These are phyloP conservation scores for Fusarium concolor DNA, from an alignment of 2,329 filamentous ascomycete genomes.

Conservation along the genomic window DNA sequence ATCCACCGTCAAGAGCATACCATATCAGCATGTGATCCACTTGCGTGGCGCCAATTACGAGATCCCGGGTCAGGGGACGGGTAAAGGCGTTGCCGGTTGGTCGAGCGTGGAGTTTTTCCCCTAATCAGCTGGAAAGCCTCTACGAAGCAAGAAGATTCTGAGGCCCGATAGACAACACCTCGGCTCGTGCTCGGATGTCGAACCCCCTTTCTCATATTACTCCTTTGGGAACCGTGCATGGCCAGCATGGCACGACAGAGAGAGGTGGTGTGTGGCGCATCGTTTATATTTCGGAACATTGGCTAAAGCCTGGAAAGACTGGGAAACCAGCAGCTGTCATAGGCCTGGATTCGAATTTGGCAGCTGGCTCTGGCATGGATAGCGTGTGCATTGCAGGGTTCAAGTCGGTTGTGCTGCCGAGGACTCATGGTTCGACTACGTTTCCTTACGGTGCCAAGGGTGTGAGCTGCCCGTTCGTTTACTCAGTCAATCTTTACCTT, in stretches of 20 bases:
- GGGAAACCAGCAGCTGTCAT: background rate
- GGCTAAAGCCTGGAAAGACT: constrained; percentile 18
- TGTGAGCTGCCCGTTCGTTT: background rate
- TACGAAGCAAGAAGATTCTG: constrained; percentile 4
- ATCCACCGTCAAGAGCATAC: constrained; percentile 10
- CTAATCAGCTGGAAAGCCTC: background rate
- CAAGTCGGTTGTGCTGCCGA: constrained; percentile 33
- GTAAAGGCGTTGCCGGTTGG: constrained; percentile 10
- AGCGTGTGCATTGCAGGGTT: constrained; percentile 7
- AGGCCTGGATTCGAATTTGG: constrained; percentile 6
- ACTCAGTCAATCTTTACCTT: background rate
- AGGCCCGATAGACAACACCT: constrained; percentile 21
- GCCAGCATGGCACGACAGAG: constrained; percentile 41
- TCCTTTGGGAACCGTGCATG: constrained; percentile 41
- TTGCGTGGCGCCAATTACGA: constrained; percentile 41
- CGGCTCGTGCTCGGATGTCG: constrained; percentile 37
- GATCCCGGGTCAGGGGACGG: constrained; percentile 18
- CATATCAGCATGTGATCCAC: constrained; percentile 42
- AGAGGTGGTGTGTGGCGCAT: constrained; percentile 33
- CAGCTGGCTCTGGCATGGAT: constrained; percentile 7
- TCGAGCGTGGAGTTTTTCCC: constrained; percentile 6
- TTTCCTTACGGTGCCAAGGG: background rate
- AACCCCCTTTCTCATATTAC: constrained; percentile 33
- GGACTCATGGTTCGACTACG: constrained; percentile 7
- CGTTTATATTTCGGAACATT: constrained; percentile 16